Evolutionary conservation across 495 filamentous ascomycete species (phyloP), one percentile per base, ranked within the genome.

Genomic region (Penicillium maclennaniae): DNA sequence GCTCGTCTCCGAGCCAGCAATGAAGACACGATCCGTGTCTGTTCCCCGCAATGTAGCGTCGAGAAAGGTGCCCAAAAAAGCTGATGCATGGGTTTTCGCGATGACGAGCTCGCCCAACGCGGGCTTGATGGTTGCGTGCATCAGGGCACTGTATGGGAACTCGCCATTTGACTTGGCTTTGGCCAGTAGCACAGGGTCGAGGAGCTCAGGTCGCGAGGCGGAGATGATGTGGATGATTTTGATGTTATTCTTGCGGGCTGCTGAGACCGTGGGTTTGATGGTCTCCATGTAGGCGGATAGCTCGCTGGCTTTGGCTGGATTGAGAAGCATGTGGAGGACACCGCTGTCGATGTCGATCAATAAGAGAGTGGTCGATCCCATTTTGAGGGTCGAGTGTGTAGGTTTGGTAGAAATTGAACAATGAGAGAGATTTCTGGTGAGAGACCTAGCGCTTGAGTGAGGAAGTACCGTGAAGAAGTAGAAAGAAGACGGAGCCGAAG

Each of bases 291-390:
- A 72, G 28, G 34, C 14, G 9, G 50, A 46, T 14, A 45, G n/a
- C n/a, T n/a, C n/a, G n/a, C n/a, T n/a, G n/a, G n/a, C n/a, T 56
- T 16, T 53, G 40, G 38, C 49, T 40, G 34, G 68, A 25, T 40
- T 34, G 60, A 23, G 23, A 5, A 23, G 23, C 23, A 23, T 23
- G 23, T 59, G 43, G 37, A 72, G 36, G 10, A 63, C 53, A 27
- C 63, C 67, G 25, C 54, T 67, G 51, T 74, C 66, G 55, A 71
- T 31, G 51, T 75, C 72, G 37, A 75, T 64, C 40, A 74, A 53
- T 21, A 75, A 54, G 3, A 75, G 58, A 4, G 67, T 68, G 1
- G 62, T 67, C 37, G 56, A 59, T 6, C 41, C 43, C 69, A 72
- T 74, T 17, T 8, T 51, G 42, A 14, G 15, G 27, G 23, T 42